A percentile compares a stretch with the other conserved stretches of the same genome.
Conservation (phyloP, 768 basidiomycete species). For the Hortiboletus campestris region DNA sequence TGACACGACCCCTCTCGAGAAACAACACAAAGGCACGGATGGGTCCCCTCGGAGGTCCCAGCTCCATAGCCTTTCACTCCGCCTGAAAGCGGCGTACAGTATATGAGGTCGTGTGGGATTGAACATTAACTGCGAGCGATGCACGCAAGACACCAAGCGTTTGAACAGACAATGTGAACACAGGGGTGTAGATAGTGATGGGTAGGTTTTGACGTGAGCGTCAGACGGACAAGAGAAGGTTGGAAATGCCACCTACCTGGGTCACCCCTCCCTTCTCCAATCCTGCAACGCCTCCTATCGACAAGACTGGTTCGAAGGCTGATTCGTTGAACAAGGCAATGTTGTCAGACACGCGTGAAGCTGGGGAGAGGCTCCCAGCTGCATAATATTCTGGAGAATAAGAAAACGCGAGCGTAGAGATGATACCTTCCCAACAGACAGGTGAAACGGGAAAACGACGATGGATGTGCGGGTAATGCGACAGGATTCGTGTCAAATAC, state of each 20-base stretch:
- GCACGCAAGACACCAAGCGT: neutral
- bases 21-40: constrained; percentile 41
- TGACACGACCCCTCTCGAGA: constrained; percentile 3
- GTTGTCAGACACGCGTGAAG: constrained; percentile 44
- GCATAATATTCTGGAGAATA: constrained; percentile 68
- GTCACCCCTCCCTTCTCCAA: constrained; percentile 39
- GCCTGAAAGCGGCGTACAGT: constrained; percentile 77
- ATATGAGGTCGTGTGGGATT: constrained; percentile 69
- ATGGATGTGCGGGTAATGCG: no score
- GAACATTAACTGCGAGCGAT: constrained; percentile 59
- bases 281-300: constrained; percentile 54
- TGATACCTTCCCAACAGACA: constrained; percentile 57
- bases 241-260: constrained; percentile 40
- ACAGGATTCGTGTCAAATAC: neutral
- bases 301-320: constrained; percentile 54
- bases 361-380: constrained; percentile 68
- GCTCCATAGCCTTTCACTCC: constrained; percentile 54
- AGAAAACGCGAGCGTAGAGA: constrained; percentile 81
- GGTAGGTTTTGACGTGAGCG: neutral
- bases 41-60: constrained; percentile 78
- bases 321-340: constrained; percentile 68
- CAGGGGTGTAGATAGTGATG: neutral
- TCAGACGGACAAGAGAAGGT: neutral
- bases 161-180: neutral
- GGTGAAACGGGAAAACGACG: no score